Evolutionary conservation across 106 monocot species (phyloP).

Genomic region (Dendrobium huoshanense): DNA sequence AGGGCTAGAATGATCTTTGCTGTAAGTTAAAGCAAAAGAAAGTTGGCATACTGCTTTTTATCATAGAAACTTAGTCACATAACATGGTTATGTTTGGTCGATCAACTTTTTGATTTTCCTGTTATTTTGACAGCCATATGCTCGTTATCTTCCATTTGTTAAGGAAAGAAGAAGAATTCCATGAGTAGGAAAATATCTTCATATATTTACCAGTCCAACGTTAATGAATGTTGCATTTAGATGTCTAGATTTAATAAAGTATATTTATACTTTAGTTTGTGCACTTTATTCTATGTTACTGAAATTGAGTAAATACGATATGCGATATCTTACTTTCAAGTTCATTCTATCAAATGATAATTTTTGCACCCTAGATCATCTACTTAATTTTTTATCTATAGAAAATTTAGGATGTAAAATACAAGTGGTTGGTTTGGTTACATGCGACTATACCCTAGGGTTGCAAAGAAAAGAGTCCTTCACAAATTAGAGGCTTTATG

Average conservation of each 20-base stretch:
- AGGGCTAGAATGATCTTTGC: constrained; percentile 63
- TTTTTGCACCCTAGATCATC: background rate
- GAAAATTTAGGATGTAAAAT: too few species aligned
- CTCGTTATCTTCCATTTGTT: background rate
- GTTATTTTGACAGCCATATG: background rate
- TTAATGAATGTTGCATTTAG: too few species aligned
- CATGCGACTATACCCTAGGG: too few species aligned
- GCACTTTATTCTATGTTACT: too few species aligned
- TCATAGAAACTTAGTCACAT: background rate
- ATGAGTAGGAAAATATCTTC: too few species aligned
- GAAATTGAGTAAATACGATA: background rate
- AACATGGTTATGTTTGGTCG: background rate
- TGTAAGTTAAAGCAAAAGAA: constrained; percentile 38
- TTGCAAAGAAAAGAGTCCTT: too few species aligned
- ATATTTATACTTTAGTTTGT: too few species aligned
- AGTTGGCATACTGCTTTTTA: background rate
- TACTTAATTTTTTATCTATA: too few species aligned
- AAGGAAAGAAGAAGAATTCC: background rate
- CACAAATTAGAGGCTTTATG: too few species aligned
- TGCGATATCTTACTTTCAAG: background rate
- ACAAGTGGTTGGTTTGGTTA: too few species aligned
- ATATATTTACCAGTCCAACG: too few species aligned
- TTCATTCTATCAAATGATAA: background rate
- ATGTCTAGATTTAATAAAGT: too few species aligned
- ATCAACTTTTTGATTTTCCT: background rate